Evolutionary conservation across 1,284 basidiomycete species (phyloP).

Genomic region (Cutaneotrichosporon sp.): DNA sequence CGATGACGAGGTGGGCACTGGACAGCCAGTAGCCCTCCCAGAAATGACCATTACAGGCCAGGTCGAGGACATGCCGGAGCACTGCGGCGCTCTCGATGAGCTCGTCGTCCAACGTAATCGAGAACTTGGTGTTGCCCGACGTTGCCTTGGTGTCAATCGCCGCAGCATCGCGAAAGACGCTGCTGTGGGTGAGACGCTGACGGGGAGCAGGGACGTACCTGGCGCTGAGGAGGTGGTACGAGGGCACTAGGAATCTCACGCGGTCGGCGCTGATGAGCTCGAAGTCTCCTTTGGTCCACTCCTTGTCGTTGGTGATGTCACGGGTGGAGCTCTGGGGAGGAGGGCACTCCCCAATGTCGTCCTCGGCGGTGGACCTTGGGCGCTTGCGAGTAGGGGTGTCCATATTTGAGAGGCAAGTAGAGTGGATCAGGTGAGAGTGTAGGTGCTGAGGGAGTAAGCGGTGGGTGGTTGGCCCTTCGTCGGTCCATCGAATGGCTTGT

Average conservation of each 20-base stretch:
- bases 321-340: too few relatives aligned
- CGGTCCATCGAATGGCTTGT: too few relatives aligned
- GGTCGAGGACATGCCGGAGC: slow-evolving; percentile 11
- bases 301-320: background rate
- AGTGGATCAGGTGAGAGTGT: too few relatives aligned
- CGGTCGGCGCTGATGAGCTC: slow-evolving; percentile 13
- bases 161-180: background rate
- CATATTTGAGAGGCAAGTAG: too few relatives aligned
- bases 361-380: background rate
- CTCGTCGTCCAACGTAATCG: slow-evolving; percentile 10
- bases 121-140: too few relatives aligned
- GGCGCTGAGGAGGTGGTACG: slow-evolving; percentile 9
- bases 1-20: slow-evolving; percentile 6
- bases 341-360: background rate
- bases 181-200: too few relatives aligned
- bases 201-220: too few relatives aligned
- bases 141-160: background rate
- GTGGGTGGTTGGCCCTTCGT: too few relatives aligned
- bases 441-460: too few relatives aligned
- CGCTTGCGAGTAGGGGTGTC: too few relatives aligned
- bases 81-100: slow-evolving; percentile 14
- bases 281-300: slow-evolving; percentile 14
- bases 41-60: background rate
- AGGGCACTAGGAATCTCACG: slow-evolving; percentile 14
- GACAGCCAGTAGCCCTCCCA: slow-evolving; percentile 5